Base-by-base conservation (phyloP, 2,329 filamentous ascomycete species). In the Cladosporium sp. region DNA sequence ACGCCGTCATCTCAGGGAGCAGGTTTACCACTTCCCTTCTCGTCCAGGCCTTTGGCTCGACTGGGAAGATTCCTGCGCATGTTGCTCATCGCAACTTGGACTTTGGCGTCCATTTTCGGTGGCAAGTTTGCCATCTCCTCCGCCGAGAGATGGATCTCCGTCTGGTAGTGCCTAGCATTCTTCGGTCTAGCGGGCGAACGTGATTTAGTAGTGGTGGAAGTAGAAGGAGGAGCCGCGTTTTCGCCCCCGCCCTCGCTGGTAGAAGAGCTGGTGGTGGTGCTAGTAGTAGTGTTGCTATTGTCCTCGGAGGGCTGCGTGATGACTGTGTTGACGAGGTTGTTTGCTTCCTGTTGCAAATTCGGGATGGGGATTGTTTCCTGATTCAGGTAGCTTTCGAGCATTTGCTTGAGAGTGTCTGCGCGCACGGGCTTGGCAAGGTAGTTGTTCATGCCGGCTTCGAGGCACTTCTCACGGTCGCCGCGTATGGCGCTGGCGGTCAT, bases 361-460 rank as follows among this genome's bases (percentile, higher is more conserved):
- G 76, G 74, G 1, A 76, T 74, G 7, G 68, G 60, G 22, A 74
- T 73, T 1, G 76, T 71, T 9, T 74, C 72, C 48, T 83, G 82
- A 13, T 70, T 66, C 10, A 89, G 78, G 66, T 89, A 89, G 28
- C 80, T 79, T 64, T 89, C 85, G 12, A 97, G 77, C 76, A 97
- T 93, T 68, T 86, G 86, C 74, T 90, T 94, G 55, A 97, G 78
- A 39, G 95, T 86, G 47, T 92, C 89, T 3, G 89, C 90, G 7
- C 91, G 83, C n/a, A 97, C 93, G 1, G 93, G 93, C 71, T 97
- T 97, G 15, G 93, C 91, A 1, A 97, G 83, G 67, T 97, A 97
- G 68, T 97, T 94, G 72, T 97, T 96, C 93, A 97, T 97, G 44
- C 93, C 93, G 1, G 91, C 90, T 50, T 91, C 90, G n/a, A 97